Base-by-base conservation (phyloP, 2,329 filamentous ascomycete species). In the Aspergillus candidus region DNA sequence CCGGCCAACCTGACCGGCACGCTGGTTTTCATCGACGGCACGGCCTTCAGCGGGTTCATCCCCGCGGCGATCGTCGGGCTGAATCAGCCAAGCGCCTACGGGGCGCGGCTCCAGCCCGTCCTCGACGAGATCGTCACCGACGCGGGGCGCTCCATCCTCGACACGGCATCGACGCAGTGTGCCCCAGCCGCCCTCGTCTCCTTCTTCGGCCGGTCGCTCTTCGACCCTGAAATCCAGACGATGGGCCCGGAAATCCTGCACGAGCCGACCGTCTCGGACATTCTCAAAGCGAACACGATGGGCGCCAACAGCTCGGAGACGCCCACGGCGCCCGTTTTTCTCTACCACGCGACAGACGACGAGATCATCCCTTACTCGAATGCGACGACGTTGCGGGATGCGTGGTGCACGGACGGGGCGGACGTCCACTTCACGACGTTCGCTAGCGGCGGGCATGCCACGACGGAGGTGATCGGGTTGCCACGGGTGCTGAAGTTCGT, bases 1-100 rank as follows among this genome's bases (percentile, higher is more conserved):
- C 58, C 58, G 3, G 30, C 52, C 2, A 60, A 61, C n/a, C 32
- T 61, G 11, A 60, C 57, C 0, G 57, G 54, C 17, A 59, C 54
- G 3, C 27, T 61, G 32, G 11, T 52, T 13, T 45, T 43, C 15
- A 44, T 60, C n/a, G 51, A 60, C 14, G 31, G 55, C 32, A 56
- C 47, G 2, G 34, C 39, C 4, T 61, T 55, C 40, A 56, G 54
- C 43, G 58, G 59, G 2, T 59, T 61, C 31, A 33, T 56, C 7
- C 55, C 57, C 2, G 35, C 53, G 1, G 57, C 57, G 6, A 48
- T 61, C 5, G 55, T 40, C 12, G 58, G 58, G 14, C 35, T 61
- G 3, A 35, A 48, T 6, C 46, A 41, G 34, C 54, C 55, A 6
- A 59, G 52, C 32, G 54, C 58, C 12, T 61, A 61, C 39, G 55